These are phyloP conservation scores for Verticillium tricorpus DNA, from an alignment of 2,329 filamentous ascomycete species.

Conservation along the genomic window DNA sequence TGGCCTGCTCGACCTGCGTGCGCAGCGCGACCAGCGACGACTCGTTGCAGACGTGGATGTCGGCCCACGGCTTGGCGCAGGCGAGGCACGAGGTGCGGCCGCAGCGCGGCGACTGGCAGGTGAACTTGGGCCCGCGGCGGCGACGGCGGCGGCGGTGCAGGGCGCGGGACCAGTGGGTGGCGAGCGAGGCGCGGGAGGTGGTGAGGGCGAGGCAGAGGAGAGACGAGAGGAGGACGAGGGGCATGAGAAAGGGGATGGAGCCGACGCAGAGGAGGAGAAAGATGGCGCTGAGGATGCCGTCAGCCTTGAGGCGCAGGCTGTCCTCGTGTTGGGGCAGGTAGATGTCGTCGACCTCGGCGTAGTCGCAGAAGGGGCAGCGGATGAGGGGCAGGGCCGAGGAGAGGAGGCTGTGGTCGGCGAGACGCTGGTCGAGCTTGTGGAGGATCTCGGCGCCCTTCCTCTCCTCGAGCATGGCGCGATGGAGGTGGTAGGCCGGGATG, in stretches of 20 bases:
- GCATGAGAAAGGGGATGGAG: slow-evolving; percentile 51
- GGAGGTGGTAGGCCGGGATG: slow-evolving; percentile 65
- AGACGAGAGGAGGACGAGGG: slow-evolving; percentile 44
- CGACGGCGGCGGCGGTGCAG: slow-evolving; percentile 65
- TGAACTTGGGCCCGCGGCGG: slow-evolving; percentile 70
- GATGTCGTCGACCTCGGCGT: slow-evolving; percentile 80
- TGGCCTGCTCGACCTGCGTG: slow-evolving; percentile 86
- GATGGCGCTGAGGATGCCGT: slow-evolving; percentile 41
- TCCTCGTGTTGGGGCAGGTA: slow-evolving; percentile 56
- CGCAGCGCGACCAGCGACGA: slow-evolving; percentile 76
- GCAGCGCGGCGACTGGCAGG: slow-evolving; percentile 68
- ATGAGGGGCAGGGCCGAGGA: slow-evolving; percentile 71
- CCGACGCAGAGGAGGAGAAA: slow-evolving; percentile 50
- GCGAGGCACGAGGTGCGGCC: slow-evolving; percentile 69
- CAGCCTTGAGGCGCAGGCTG: slow-evolving; percentile 51
- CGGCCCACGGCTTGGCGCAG: slow-evolving; percentile 78
- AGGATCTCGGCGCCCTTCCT: slow-evolving; percentile 68
- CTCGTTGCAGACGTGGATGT: slow-evolving; percentile 88
- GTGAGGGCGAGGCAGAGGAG: slow-evolving; percentile 39
- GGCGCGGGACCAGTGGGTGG: slow-evolving; percentile 51
- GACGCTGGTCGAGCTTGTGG: slow-evolving; percentile 70
- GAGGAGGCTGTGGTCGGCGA: slow-evolving; percentile 71
- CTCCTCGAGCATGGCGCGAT: slow-evolving; percentile 66
- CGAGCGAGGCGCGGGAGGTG: slow-evolving; percentile 35
- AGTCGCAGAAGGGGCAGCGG: slow-evolving; percentile 85